Conservation (phyloP, 371 early-diverging fungal genomes). For the Thermomucor indicae-seudaticae region DNA sequence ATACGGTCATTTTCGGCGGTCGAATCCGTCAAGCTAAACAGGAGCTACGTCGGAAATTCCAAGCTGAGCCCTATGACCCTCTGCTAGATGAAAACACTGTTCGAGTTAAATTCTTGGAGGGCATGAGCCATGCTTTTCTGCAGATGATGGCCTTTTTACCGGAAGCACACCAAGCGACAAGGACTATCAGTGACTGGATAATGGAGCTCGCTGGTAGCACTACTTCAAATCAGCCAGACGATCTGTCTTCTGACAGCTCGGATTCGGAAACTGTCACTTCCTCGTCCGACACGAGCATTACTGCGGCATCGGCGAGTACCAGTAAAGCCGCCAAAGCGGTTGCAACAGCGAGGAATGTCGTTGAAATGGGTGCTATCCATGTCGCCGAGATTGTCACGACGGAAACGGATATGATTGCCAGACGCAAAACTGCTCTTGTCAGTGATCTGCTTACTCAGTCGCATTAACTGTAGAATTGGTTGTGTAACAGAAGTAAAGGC, state of each 20-base stretch:
- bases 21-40: conserved; percentile 79
- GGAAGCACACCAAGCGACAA: conserved; percentile 69
- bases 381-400: conserved; percentile 32
- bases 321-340: not conserved
- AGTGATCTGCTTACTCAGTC: conserved; percentile 22
- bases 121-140: conserved; percentile 91
- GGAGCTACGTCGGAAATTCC: conserved; percentile 16
- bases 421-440: conserved; percentile 35
- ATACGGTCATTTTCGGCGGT: conserved; percentile 89
- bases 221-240: not conserved
- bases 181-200: conserved; percentile 71
- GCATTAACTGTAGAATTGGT: not conserved
- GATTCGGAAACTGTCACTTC: not conserved
- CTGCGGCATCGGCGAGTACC: too few species aligned
- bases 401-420: conserved; percentile 41
- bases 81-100: conserved; percentile 23
- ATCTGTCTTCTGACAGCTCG: not conserved
- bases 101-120: conserved; percentile 72
- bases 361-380: conserved; percentile 12
- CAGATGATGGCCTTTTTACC: conserved; percentile 87
- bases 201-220: conserved; percentile 20
- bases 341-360: not conserved
- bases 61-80: conserved; percentile 15
- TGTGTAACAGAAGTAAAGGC: too few species aligned
- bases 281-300: not conserved